These are phyloP conservation scores for Cladosporium colombiae DNA, from an alignment of 2,329 filamentous ascomycete species.

Conservation along the genomic window DNA sequence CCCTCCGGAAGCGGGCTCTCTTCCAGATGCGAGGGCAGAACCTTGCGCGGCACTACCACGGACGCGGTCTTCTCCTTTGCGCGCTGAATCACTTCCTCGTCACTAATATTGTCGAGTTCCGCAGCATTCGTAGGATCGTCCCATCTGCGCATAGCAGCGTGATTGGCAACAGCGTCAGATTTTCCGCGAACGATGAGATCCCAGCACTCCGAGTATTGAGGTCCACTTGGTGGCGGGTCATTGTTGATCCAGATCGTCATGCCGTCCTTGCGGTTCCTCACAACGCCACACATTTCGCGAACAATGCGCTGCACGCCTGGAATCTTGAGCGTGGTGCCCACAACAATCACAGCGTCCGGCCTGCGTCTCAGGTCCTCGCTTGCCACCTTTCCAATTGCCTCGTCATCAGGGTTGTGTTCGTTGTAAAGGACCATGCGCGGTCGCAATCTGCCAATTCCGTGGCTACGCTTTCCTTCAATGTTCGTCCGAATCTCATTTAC, in stretches of 20 bases:
- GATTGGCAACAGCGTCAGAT: constrained; percentile 81
- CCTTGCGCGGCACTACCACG: constrained; percentile 36
- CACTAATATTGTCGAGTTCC: constrained; percentile 47
- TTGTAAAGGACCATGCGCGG: constrained; percentile 97
- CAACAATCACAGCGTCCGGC: constrained; percentile 90
- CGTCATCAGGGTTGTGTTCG: constrained; percentile 93
- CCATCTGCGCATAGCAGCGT: constrained; percentile 64
- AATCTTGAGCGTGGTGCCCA: constrained; percentile 93
- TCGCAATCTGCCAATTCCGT: constrained; percentile 85
- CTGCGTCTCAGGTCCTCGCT: constrained; percentile 80
- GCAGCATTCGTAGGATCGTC: constrained; percentile 48
- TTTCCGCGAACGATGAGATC: constrained; percentile 85
- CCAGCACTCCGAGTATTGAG: constrained; percentile 79
- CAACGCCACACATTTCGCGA: constrained; percentile 84
- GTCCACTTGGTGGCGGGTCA: constrained; percentile 77
- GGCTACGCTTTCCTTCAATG: constrained; percentile 81
- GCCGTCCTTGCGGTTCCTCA: constrained; percentile 72
- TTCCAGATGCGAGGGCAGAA: constrained; percentile 23
- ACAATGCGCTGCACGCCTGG: constrained; percentile 88
- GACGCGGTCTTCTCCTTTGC: constrained; percentile 39
- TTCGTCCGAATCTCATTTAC: constrained; percentile 75
- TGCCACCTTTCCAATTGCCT: constrained; percentile 90
- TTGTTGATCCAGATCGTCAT: constrained; percentile 94
- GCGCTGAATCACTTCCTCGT: constrained; percentile 46
- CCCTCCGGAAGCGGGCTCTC: constrained; percentile 24